Evolutionary conservation across 164 flowering plant species (phyloP).

Genomic region (Vitis vinifera): ASM3070453v1 NC_081816.1:16443501-16444000

Average conservation of each 20-base stretch:
- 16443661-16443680: conserved; percentile 91
- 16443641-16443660: conserved; percentile 82
- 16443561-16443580: not conserved
- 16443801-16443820: not conserved
- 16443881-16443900: conserved; percentile 82
- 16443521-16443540: no score
- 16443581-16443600: conserved; percentile 50
- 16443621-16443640: conserved; percentile 88
- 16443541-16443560: not conserved
- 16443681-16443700: conserved; percentile 97
- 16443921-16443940: no score
- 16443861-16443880: conserved; percentile 88
- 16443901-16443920: conserved; percentile 18
- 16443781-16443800: not conserved
- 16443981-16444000: no score
- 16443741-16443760: conserved; percentile 5
- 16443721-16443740: not conserved
- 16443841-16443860: conserved; percentile 90
- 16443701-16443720: conserved; percentile 8
- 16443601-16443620: conserved; percentile 81
- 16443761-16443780: not conserved
- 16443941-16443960: no score
- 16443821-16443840: conserved; percentile 62
- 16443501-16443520: not conserved
- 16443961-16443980: no score